Evolutionary conservation across 2,329 filamentous ascomycete species (phyloP).

Genomic region (Cadophora malorum): DNA sequence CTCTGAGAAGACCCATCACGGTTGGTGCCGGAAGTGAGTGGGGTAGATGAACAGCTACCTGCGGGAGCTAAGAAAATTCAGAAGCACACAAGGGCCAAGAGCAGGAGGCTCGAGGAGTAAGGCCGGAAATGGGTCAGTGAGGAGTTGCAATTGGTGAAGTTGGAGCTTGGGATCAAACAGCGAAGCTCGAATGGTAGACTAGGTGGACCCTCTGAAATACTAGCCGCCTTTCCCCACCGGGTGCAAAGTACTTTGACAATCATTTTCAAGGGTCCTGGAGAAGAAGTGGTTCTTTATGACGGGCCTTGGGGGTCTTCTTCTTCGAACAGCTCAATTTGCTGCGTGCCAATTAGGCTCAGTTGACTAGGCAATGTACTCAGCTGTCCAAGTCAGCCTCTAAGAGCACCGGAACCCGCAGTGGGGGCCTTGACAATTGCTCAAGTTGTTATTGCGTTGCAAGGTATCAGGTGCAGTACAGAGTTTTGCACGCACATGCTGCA

Average conservation of each 20-base stretch:
- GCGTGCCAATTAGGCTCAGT: neutral
- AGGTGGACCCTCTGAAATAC: slow-evolving; percentile 8
- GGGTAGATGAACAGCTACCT: slow-evolving; percentile 9
- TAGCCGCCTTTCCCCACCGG: slow-evolving; percentile 13
- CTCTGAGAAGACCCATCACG: slow-evolving; percentile 7
- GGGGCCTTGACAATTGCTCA: neutral
- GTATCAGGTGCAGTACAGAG: slow-evolving; percentile 29
- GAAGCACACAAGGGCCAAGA: neutral
- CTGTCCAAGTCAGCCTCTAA: neutral
- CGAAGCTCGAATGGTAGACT: slow-evolving; percentile 4
- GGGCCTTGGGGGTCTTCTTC: neutral
- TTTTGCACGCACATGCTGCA: slow-evolving; percentile 25
- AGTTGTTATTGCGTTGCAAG: neutral
- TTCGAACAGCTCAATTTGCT: neutral
- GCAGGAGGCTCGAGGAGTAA: slow-evolving; percentile 13
- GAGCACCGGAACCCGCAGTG: slow-evolving; percentile 3
- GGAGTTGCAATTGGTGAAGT: neutral
- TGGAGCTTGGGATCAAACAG: neutral
- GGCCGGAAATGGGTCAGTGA: neutral
- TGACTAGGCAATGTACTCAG: neutral
- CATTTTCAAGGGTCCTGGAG: neutral
- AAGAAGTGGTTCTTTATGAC: slow-evolving; percentile 12
- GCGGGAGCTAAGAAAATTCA: slow-evolving; percentile 25
- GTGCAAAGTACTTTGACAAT: neutral
- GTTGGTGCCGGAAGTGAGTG: slow-evolving; percentile 23